Base-by-base conservation (phyloP, 176 grass and related monocot genomes). In the Oryza rufipogon region DNA sequence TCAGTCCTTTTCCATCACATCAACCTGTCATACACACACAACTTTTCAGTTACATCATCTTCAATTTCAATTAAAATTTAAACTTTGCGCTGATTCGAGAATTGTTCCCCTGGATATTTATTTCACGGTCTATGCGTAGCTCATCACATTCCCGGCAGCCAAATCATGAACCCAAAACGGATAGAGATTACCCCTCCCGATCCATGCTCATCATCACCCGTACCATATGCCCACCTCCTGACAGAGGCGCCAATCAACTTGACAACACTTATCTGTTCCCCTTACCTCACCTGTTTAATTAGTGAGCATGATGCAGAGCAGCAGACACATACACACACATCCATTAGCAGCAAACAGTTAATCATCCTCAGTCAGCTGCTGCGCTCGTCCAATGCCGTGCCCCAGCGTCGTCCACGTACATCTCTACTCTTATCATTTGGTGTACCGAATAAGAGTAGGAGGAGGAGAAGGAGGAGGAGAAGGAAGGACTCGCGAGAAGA, bases 381-480 rank as follows among this genome's bases (percentile, higher is more conserved):
- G 74, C 33, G 54, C 67, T 13, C 68, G 81, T 60, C 87, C 60
- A 80, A 63, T 58, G 75, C 75, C 42, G 7, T 26, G 25, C 60
- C 60, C 26, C 81, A 38, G 23, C 75, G 48, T 68, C 75, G 48
- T 68, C 87, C 76, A 63, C 61, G 76, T 60, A 79, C 73, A 3
- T 42, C 3, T 7, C 3, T 12, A 16, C 11, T 58, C 56, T 58
- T 58, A 79, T 70, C 64, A 9, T 89, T 65, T 74, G 87, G 82
- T 81, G 82, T 56, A 81, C 87, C 32, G 54, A 65, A 81, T 42
- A 32, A 19, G 6, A 65, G 76, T 42, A 33, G 23, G 23, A 19
- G 22, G 2, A 51, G 6, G 14, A 25, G 9, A 0, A 36, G 34
- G 5, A 38, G 36, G 36, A 38, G 36, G 6, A 38, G 36, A 6